Base-by-base conservation (phyloP, 306 rosid genomes). In the Styphnolobium japonicum region DNA sequence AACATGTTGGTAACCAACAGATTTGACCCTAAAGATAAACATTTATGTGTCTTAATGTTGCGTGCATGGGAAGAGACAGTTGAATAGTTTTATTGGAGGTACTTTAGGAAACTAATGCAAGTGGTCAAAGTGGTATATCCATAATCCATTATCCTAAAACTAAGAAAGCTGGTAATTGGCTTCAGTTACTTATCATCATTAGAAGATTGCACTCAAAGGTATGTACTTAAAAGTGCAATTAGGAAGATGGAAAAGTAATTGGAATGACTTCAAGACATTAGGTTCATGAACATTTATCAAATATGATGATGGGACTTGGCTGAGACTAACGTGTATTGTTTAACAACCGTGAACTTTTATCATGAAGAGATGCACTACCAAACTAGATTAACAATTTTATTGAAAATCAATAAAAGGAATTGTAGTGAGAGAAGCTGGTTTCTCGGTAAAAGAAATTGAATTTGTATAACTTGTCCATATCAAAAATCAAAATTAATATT, bases 61-160 rank as follows among this genome's bases (percentile, higher is more conserved):
- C 89, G 42, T 86, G 81, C 76, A 85, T 82, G 82, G 55, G 49
- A 79, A 79, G 78, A 69, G 65, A 82, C 31, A n/a, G n/a, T 64
- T 55, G 10, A 27, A 72, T 57, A 66, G 77, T 36, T 66, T 57
- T 42, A 40, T 68, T 58, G 16, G 64, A 31, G n/a, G 42, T 16
- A 43, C n/a, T 10, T 21, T 22, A 71, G 48, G 60, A n/a, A 62
- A 78, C 15, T 77, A 56, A 55, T 43, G 21, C 60, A 79, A 48
- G 72, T 64, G 22, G 80, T 67, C 80, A 55, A 49, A 73, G 81
- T 85, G 78, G 60, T 22, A 18, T 67, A 34, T 69, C 67, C n/a
- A n/a, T n/a, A n/a, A n/a, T n/a, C n/a, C 25, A 53, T 73, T 53
- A 60, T 75, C 46, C 56, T 57, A 68, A 81, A 67, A 62, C 29